Evolutionary conservation across 2,329 filamentous ascomycete species (phyloP), one percentile per base, ranked within the genome.

Genomic region (Aspergillus japonicus): DNA sequence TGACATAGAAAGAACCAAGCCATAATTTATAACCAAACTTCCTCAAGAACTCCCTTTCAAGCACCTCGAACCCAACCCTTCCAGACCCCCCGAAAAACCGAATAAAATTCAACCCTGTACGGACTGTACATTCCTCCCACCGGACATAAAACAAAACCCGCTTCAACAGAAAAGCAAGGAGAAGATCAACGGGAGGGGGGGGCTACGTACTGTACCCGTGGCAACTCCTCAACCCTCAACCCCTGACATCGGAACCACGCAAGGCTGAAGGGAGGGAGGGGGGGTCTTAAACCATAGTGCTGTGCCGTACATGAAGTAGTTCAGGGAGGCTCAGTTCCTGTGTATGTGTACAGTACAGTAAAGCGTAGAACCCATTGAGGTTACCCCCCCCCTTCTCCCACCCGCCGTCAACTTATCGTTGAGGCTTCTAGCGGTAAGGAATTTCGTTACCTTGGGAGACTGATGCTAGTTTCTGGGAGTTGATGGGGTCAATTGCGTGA

Each of bases 1-100:
- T 64, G 62, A 71, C 63, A 71, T 70, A 73, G 66, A 73, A 65
- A 55, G 57, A 58, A 59, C 50, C 57, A 57, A 64, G 59, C 50
- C 42, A 55, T 48, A 54, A 49, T 21, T 21, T 1, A 21, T 1
- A 29, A 50, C 7, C n/a, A 51, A 47, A 51, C 29, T 39, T 55
- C 12, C 50, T 24, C 55, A 44, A n/a, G 14, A 11, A 23, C 50
- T 39, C 19, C 33, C 14, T 33, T 44, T 11, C 39, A 5, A 47
- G 42, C 12, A n/a, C 48, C 14, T 5, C 5, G 8, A 26, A 26
- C 26, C 23, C 29, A 19, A 23, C n/a, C 23, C 29, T 44, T 14
- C 19, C 47, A 11, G 5, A 42, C 26, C 8, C 26, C 5, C 21
- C 21, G 21, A 42, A 50, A 44, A 21, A 23, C 23, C 44, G 24